phyloP scores from a whole-genome alignment of 768 basidiomycete genomes.

The Suillus americanus region DNA sequence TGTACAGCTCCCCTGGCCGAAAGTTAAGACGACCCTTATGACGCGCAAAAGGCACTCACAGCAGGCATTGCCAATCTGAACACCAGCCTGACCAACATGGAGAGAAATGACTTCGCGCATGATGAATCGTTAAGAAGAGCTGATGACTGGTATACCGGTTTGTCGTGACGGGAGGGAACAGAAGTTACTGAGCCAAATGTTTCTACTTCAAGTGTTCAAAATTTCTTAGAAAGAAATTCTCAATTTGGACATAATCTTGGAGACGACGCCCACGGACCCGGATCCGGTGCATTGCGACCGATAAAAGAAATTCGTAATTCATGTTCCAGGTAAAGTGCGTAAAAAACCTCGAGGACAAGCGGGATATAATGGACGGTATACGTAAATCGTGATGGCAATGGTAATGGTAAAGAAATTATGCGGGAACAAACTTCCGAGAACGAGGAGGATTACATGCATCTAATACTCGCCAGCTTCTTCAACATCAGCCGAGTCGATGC shows the following conservation, averaged over 20 bases:
- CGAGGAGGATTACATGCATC: slow-evolving; percentile 17
- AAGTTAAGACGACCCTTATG: slow-evolving; percentile 16
- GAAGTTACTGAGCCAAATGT: slow-evolving; percentile 7
- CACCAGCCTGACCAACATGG: slow-evolving; percentile 96
- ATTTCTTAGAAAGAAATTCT: slow-evolving; percentile 17
- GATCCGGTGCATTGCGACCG: background rate
- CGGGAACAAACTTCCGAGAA: slow-evolving; percentile 27
- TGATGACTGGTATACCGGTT: slow-evolving; percentile 7
- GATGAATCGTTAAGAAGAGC: slow-evolving; percentile 21
- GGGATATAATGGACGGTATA: slow-evolving; percentile 30
- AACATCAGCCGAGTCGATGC: slow-evolving; percentile 49
- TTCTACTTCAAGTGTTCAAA: slow-evolving; percentile 13
- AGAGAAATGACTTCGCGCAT: slow-evolving; percentile 97
- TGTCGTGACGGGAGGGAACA: slow-evolving; percentile 17
- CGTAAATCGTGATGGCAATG: slow-evolving; percentile 34
- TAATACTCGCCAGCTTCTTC: slow-evolving; percentile 54
- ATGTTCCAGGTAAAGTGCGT: slow-evolving; percentile 15
- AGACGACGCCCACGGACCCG: background rate
- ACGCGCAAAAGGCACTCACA: slow-evolving; percentile 53
- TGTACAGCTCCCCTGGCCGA: slow-evolving; percentile 90
- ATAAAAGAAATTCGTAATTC: slow-evolving; percentile 9
- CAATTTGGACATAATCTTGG: slow-evolving; percentile 26
- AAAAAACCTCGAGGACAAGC: slow-evolving; percentile 17
- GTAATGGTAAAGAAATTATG: slow-evolving; percentile 26
- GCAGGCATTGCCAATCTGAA: slow-evolving; percentile 94